Conservation (phyloP, 208 protist genomes). For the Leishmania gerbilli region DNA sequence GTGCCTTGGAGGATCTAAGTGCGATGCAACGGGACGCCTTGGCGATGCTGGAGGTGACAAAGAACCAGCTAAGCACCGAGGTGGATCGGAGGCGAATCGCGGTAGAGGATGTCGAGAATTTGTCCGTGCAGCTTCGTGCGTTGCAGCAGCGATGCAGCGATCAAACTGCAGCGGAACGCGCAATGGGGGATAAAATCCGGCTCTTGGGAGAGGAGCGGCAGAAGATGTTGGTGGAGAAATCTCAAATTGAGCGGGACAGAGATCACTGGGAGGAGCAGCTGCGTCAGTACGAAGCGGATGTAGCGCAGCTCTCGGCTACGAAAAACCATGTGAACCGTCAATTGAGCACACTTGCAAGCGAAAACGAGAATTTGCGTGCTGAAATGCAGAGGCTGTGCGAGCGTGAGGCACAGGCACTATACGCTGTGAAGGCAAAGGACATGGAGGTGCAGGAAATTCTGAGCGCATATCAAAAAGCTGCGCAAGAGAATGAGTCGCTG, state of each 20-base stretch:
- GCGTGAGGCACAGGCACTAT: slow-evolving; percentile 56
- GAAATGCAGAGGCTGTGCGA: slow-evolving; percentile 59
- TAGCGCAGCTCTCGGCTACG: slow-evolving; percentile 67
- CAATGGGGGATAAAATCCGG: slow-evolving; percentile 45
- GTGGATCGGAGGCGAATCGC: slow-evolving; percentile 38
- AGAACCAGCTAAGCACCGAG: slow-evolving; percentile 50
- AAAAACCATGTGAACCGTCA: slow-evolving; percentile 81
- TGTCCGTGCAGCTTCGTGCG: slow-evolving; percentile 66
- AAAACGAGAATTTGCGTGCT: slow-evolving; percentile 68
- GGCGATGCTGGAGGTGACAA: slow-evolving; percentile 42
- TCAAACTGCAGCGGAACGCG: slow-evolving; percentile 52
- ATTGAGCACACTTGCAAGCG: slow-evolving; percentile 54
- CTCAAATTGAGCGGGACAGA: slow-evolving; percentile 52
- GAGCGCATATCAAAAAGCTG: slow-evolving; percentile 69
- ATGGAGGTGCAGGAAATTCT: slow-evolving; percentile 75
- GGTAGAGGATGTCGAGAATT: slow-evolving; percentile 56
- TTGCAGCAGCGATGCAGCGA: slow-evolving; percentile 74
- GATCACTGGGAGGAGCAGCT: slow-evolving; percentile 55
- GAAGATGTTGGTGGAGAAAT: slow-evolving; percentile 32
- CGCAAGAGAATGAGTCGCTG: slow-evolving; percentile 62
- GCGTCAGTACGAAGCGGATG: slow-evolving; percentile 74
- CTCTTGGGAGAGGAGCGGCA: slow-evolving; percentile 53
- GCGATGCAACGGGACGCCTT: slow-evolving; percentile 51
- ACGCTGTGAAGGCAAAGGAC: slow-evolving; percentile 76
- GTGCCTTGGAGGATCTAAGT: slow-evolving; percentile 53